Base-by-base conservation (phyloP, 2,329 filamentous ascomycete species). In the Fusarium fracticaudum region DNA sequence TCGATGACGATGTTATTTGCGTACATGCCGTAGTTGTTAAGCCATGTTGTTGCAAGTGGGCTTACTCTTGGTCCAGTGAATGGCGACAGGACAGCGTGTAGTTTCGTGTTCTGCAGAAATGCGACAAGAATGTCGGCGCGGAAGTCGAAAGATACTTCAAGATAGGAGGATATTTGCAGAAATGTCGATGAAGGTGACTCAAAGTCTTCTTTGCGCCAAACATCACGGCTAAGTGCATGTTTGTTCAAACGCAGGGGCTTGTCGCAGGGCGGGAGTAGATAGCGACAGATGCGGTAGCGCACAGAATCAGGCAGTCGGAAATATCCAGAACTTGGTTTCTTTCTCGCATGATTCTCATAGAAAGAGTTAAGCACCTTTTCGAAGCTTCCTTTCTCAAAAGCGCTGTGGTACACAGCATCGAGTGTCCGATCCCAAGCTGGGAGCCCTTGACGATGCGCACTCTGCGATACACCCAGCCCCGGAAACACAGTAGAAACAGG, bases 81-180 rank as follows among this genome's bases (percentile, higher is more conserved):
- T 1, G 84, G 84, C 1, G 83, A 83, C 24, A 82, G 80, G 3
- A 82, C 79, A 29, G 82, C 77, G 62, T 86, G 85, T 31, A 86
- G 84, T 15, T 72, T 76, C 24, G 80, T 76, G 6, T 74, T 74
- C 29, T 80, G 76, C 12, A 86, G 79, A 6, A 86, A 72, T 0
- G 81, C 62, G 5, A 83, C 69, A 37, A 86, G 73, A 2, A 85
- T 31, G 43, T 85, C 83, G 9, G 82, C 79, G 12, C 81, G 80
- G 63, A 86, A 79, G 9, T 68, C 78, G 29, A 81, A 82, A 17
- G 79, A 83, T 12, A 81, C 80, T n/a, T 65, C 58, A 0, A 82
- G 59, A 43, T 80, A 84, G 1, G 69, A 35, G 1, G 60, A 41
- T 11, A 84, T 55, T 3, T 74, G 71, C 0, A 57, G 29, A 3